A percentile compares a stretch with the other conserved stretches of the same genome.
Evolutionary conservation across 2,329 filamentous ascomycete species (phyloP).

Genomic region (Aspergillus proliferans): DNA sequence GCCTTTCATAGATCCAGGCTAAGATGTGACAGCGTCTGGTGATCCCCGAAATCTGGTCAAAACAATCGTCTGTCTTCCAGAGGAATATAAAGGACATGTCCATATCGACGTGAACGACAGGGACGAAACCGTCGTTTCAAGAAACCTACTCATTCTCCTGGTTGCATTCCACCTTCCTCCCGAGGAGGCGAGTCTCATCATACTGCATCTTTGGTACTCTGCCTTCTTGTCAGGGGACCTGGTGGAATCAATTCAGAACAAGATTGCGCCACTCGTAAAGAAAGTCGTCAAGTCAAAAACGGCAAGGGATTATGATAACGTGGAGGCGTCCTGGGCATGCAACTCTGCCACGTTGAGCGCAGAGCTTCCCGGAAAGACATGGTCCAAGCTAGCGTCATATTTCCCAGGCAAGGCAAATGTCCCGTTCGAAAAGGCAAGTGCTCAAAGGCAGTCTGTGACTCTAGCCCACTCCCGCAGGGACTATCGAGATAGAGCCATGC

Average conservation of each 20-base stretch:
- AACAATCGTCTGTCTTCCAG: no score
- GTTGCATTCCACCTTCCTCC: constrained; percentile 4
- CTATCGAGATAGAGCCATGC: constrained; percentile 26
- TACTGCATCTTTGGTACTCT: constrained; percentile 46
- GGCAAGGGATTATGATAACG: not conserved
- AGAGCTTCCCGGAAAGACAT: constrained; percentile 25
- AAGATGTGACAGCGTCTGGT: no score
- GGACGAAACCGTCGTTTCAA: no score
- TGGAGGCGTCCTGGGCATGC: constrained; percentile 17
- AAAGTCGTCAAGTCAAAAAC: constrained; percentile 29
- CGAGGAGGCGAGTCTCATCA: constrained; percentile 22
- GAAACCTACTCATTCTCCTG: no score
- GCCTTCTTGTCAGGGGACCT: constrained; percentile 24
- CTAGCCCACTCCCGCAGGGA: constrained; percentile 25
- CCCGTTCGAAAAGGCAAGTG: constrained; percentile 13
- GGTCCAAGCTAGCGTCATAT: constrained; percentile 22
- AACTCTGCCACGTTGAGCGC: constrained; percentile 19
- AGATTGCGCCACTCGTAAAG: constrained; percentile 27
- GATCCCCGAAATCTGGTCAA: no score
- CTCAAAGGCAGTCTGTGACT: constrained; percentile 22
- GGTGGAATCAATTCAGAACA: constrained; percentile 14
- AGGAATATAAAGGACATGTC: no score
- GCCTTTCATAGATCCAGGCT: no score
- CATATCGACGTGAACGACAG: no score
- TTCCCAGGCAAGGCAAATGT: constrained; percentile 22